These are phyloP conservation scores for Polysphondylium violaceum DNA, from an alignment of 78 protist genomes.

Conservation along the genomic window DNA sequence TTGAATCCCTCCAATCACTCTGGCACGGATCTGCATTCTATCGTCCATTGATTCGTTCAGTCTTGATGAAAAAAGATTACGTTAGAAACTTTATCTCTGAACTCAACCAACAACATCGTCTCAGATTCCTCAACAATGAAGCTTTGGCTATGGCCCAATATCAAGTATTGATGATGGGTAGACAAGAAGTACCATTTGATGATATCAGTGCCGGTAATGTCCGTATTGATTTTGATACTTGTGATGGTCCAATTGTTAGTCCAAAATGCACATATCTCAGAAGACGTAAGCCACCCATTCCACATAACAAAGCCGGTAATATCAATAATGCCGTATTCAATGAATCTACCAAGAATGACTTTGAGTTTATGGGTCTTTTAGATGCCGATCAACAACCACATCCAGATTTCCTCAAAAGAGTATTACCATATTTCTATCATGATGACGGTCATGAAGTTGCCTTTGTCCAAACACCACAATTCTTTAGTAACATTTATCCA, in stretches of 20 bases:
- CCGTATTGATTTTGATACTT: constrained; percentile 68
- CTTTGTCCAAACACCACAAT: constrained; percentile 79
- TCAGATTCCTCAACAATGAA: constrained; percentile 54
- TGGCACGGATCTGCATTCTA: constrained; percentile 74
- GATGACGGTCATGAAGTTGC: constrained; percentile 63
- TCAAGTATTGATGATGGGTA: constrained; percentile 66
- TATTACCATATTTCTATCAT: constrained; percentile 58
- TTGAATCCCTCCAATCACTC: constrained; percentile 65
- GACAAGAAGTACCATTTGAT: constrained; percentile 77
- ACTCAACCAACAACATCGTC: constrained; percentile 46
- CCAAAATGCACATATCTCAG: constrained; percentile 72
- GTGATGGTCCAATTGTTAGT: constrained; percentile 41
- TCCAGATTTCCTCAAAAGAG: constrained; percentile 76
- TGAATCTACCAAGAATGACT: constrained; percentile 65
- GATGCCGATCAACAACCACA: constrained; percentile 82
- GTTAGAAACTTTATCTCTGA: constrained; percentile 47
- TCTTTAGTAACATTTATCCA: constrained; percentile 78
- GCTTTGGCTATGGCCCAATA: constrained; percentile 77
- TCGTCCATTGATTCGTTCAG: constrained; percentile 60
- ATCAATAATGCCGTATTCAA: constrained; percentile 72
- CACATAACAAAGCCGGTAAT: constrained; percentile 81
- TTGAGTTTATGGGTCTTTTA: constrained; percentile 53
- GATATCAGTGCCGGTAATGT: constrained; percentile 67
- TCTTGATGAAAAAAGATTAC: constrained; percentile 52
- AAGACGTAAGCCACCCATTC: constrained; percentile 83